Evolutionary conservation across 2,329 filamentous ascomycete genomes (phyloP).

Genomic region (Phaeosphaeriaceae sp.): DNA sequence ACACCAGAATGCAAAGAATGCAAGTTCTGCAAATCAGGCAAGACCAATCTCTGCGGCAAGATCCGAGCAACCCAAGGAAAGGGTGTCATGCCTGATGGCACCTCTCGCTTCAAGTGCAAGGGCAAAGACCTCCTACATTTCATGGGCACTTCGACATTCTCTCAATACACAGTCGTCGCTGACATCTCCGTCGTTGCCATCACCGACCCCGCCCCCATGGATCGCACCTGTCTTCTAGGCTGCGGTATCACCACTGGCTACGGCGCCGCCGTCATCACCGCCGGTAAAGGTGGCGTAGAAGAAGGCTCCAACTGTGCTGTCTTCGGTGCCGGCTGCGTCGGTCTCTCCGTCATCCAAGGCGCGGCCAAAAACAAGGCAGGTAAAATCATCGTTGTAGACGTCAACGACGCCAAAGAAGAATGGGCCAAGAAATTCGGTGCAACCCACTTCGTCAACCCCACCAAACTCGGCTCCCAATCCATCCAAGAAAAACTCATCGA

Average conservation of each 20-base stretch:
- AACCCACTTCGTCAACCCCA: conserved; percentile 94
- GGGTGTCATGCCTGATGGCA: conserved; percentile 97
- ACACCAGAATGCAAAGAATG: conserved; percentile 97
- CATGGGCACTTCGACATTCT: conserved; percentile 99
- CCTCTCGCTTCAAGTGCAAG: conserved; percentile 90
- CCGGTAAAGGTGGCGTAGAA: conserved; percentile 72
- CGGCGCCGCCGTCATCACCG: conserved; percentile 92
- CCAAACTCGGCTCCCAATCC: conserved; percentile 69
- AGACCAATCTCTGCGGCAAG: conserved; percentile 99
- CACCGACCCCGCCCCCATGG: conserved; percentile 88
- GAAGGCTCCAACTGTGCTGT: conserved; percentile 87
- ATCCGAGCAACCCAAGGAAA: conserved; percentile 95
- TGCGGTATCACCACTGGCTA: conserved; percentile 99
- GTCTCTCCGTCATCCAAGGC: conserved; percentile 92
- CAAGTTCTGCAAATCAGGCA: conserved; percentile 99
- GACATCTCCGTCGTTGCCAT: conserved; percentile 98
- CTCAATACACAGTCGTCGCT: conserved; percentile 97
- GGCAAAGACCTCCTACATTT: conserved; percentile 96
- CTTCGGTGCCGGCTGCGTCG: conserved; percentile 96
- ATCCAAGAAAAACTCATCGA: conserved; percentile 93
- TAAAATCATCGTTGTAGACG: conserved; percentile 78
- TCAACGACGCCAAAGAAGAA: conserved; percentile 89
- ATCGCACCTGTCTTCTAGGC: conserved; percentile 92
- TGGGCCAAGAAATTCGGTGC: conserved; percentile 96
- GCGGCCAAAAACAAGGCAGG: conserved; percentile 81